A percentile compares a stretch with the other conserved stretches of the same genome.
Conservation (phyloP, 169 alveolate genomes). For the Babesia sp. region DNA sequence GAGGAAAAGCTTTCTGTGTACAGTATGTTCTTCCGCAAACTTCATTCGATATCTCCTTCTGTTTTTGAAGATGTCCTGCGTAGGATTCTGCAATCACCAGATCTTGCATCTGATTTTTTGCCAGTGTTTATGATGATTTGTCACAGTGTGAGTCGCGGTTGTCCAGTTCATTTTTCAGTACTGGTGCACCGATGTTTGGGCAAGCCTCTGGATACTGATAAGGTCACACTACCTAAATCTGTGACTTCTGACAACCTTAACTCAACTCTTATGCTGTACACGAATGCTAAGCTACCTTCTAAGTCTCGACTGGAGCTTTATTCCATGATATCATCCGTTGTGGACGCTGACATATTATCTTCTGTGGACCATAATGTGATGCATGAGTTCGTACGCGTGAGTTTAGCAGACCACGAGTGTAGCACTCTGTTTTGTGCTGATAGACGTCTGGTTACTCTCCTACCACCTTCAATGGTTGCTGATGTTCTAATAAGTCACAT, state of each 20-base stretch:
- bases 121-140: slow-evolving; percentile 26
- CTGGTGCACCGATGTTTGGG: slow-evolving; percentile 32
- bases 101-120: slow-evolving; percentile 4
- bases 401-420: slow-evolving; percentile 20
- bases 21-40: neutral
- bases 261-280: slow-evolving; percentile 6
- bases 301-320: slow-evolving; percentile 6
- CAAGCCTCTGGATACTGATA: neutral
- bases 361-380: slow-evolving; percentile 7
- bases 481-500: slow-evolving; percentile 2
- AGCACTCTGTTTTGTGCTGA: neutral
- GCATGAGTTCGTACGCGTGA: slow-evolving; percentile 24
- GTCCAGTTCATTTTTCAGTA: slow-evolving; percentile 14
- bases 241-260: slow-evolving; percentile 13
- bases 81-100: neutral
- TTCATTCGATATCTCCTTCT: neutral
- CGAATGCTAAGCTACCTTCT: slow-evolving; percentile 29
- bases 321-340: slow-evolving; percentile 15
- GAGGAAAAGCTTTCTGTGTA: neutral
- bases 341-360: neutral
- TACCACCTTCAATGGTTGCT: neutral
- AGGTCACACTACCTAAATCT: neutral
- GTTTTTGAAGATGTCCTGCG: slow-evolving; percentile 22
- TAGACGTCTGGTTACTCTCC: neutral
- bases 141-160: slow-evolving; percentile 25